Conservation (phyloP, 495 filamentous ascomycete species). For the Aspergillus olivimuriae region DNA sequence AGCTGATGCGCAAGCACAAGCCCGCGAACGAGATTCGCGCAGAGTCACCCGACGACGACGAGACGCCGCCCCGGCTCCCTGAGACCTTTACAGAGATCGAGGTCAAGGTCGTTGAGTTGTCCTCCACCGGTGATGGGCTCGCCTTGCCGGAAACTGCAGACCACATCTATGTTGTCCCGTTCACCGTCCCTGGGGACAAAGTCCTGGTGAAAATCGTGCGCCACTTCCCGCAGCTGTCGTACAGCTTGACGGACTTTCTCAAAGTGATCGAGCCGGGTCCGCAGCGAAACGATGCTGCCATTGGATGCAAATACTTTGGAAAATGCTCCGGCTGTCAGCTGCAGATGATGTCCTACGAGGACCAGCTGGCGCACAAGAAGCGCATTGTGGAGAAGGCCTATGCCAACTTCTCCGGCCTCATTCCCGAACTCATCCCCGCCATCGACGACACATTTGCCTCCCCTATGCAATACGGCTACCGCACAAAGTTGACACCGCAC, state of each 20-base stretch:
- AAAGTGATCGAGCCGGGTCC: conserved; percentile 67
- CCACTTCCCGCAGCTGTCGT: conserved; percentile 52
- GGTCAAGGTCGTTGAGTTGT: conserved; percentile 65
- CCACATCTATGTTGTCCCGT: conserved; percentile 85
- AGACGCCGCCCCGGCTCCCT: conserved; percentile 43
- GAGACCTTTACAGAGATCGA: conserved; percentile 70
- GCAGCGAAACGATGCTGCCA: conserved; percentile 65
- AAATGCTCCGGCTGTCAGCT: conserved; percentile 92
- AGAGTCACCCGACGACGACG: conserved; percentile 17
- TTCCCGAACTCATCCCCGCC: conserved; percentile 66
- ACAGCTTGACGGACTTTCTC: conserved; percentile 74
- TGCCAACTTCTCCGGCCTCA: conserved; percentile 77
- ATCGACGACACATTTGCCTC: conserved; percentile 82
- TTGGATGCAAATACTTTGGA: conserved; percentile 80
- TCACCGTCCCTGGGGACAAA: conserved; percentile 77
- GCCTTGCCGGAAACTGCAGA: conserved; percentile 56
- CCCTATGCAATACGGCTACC: conserved; percentile 85
- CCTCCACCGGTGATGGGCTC: conserved; percentile 87
- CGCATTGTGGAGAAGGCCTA: conserved; percentile 87
- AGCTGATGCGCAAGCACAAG: conserved; percentile 49
- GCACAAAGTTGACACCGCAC: conserved; percentile 94
- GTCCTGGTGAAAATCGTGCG: conserved; percentile 72
- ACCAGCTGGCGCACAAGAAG: conserved; percentile 80
- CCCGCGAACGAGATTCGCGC: too few relatives aligned
- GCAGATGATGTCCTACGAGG: conserved; percentile 88